A percentile compares a stretch with the other conserved stretches of the same genome.
These are phyloP conservation scores for Uronychia binucleata DNA, from an alignment of 73 alveolate genomes.

Conservation along the genomic window DNA sequence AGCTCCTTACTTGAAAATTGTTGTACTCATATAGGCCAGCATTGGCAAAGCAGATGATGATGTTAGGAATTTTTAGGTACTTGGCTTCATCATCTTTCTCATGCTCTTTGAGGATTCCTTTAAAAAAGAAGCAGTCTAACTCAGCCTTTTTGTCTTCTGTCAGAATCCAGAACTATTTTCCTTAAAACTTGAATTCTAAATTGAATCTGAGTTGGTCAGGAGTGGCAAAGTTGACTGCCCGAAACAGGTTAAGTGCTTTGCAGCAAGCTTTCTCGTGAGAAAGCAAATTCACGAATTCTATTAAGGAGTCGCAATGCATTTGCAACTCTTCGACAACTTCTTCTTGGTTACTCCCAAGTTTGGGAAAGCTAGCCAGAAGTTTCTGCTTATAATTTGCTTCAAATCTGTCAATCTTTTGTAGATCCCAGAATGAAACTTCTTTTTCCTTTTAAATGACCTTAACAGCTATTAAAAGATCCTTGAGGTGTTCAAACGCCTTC, in stretches of 20 bases:
- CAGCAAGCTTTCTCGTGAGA: neutral
- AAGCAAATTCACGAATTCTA: neutral
- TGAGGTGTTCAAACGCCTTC: neutral
- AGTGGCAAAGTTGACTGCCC: neutral
- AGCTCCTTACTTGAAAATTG: neutral
- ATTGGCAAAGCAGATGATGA: constrained; percentile 76
- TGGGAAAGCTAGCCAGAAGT: neutral
- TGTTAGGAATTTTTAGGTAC: constrained; percentile 7
- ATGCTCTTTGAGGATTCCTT: neutral
- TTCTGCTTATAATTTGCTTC: neutral
- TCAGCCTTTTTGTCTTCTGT: neutral
- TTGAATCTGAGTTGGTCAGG: constrained; percentile 18
- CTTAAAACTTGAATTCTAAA: constrained; percentile 10
- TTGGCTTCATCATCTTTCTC: neutral
- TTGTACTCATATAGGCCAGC: constrained; percentile 66
- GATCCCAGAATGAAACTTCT: neutral
- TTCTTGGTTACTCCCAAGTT: neutral
- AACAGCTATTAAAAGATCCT: neutral
- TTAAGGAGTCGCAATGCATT: neutral
- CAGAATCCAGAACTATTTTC: neutral
- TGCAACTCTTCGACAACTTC: neutral
- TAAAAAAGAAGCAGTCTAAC: neutral
- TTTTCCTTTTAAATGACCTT: too few relatives aligned
- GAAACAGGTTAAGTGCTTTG: neutral
- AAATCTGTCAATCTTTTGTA: neutral